These are phyloP conservation scores for Cymodocea nodosa DNA, from an alignment of 116 monocot species.

Conservation along the genomic window DNA sequence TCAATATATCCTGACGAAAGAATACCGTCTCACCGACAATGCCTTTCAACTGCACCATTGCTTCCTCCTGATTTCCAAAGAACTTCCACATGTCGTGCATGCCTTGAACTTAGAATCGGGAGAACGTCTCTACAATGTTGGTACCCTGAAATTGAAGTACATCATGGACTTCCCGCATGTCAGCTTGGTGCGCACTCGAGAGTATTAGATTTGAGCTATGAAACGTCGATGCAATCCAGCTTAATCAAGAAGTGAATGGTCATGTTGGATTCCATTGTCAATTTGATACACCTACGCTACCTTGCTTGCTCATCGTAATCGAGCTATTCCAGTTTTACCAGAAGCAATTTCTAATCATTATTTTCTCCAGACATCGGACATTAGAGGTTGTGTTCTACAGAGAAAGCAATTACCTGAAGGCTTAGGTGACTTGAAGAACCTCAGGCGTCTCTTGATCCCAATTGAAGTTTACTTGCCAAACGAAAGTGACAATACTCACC, in stretches of 20 bases:
- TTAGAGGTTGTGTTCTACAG: neutral
- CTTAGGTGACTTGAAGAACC: too few relatives aligned
- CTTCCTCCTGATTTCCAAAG: neutral
- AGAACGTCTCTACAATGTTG: neutral
- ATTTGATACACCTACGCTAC: neutral
- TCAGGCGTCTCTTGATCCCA: too few relatives aligned
- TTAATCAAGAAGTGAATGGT: too few relatives aligned
- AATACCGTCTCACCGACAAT: neutral
- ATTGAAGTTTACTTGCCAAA: too few relatives aligned
- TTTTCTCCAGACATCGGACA: neutral
- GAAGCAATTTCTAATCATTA: neutral
- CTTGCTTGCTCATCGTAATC: neutral
- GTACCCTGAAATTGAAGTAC: neutral
- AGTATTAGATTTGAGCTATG: neutral
- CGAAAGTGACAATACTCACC: too few relatives aligned
- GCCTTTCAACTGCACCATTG: neutral
- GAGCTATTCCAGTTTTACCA: conserved; percentile 1
- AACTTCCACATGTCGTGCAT: too few relatives aligned
- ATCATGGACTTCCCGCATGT: neutral
- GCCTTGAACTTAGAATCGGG: too few relatives aligned
- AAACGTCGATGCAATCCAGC: neutral
- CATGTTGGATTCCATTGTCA: neutral
- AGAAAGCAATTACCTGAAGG: too few relatives aligned
- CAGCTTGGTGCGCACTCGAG: neutral
- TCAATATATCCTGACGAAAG: neutral